Percentiles rank a stretch among this genome's conserved stretches.
These are phyloP conservation scores for Pelargonium australe DNA, from an alignment of 441 rosid genomes.

Conservation along the genomic window DNA sequence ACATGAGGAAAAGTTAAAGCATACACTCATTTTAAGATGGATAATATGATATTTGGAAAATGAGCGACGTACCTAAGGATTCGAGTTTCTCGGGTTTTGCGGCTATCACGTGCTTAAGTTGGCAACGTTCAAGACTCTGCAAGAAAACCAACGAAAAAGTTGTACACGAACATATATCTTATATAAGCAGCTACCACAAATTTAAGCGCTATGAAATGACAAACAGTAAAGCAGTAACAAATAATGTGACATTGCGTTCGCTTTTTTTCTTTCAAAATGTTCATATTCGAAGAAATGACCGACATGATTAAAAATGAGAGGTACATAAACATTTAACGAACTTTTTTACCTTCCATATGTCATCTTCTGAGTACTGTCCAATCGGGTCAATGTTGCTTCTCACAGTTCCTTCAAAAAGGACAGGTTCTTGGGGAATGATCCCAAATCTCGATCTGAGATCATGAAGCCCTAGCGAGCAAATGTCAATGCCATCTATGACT, in stretches of 20 bases:
- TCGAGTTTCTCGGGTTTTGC: constrained; percentile 80
- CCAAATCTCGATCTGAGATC: constrained; percentile 81
- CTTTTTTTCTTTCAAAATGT: too few species aligned
- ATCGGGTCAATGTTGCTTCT: constrained; percentile 84
- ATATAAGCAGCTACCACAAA: too few species aligned
- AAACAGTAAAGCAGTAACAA: neutral
- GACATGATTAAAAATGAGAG: too few species aligned
- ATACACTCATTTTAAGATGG: too few species aligned
- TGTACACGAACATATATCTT: too few species aligned
- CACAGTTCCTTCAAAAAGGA: constrained; percentile 83
- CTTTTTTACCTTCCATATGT: constrained; percentile 79
- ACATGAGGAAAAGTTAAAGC: too few species aligned
- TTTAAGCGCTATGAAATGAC: neutral
- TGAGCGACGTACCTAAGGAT: constrained; percentile 43
- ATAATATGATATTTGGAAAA: too few species aligned
- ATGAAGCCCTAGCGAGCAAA: constrained; percentile 68
- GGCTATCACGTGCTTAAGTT: constrained; percentile 68
- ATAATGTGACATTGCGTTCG: too few species aligned
- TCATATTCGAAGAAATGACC: too few species aligned
- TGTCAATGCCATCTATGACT: constrained; percentile 69
- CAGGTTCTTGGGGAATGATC: constrained; percentile 92
- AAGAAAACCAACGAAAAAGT: too few species aligned
- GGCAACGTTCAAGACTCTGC: constrained; percentile 85
- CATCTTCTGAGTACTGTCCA: constrained; percentile 60
- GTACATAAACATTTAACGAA: too few species aligned